Evolutionary conservation across 768 basidiomycete genomes (phyloP), one percentile per base, ranked within the genome.

Genomic region (Leccinum subtestaceum): DNA sequence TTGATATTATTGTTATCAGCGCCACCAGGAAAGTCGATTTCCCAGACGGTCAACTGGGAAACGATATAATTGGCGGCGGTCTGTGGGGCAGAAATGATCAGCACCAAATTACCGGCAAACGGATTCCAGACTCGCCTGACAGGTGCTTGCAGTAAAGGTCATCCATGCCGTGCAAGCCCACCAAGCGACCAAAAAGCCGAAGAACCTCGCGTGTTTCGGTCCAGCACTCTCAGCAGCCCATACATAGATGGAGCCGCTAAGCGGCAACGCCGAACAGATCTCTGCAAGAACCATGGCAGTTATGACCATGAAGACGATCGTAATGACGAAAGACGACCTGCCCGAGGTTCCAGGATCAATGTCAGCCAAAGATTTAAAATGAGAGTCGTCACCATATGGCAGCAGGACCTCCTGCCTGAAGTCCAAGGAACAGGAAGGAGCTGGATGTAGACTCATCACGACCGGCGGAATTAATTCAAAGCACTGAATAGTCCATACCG

Each of bases 161-260:
- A 93, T 93, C 94, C 94, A 96, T n/a, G 93, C 94, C 1, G 93
- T 94, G 58, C 87, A 88, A 13, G 91, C 80, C 93, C 93, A 96
- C 89, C 91, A 96, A 31, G 93, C 93, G 15, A 95, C 93, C 57
- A 93, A 72, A 75, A 95, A 93, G 1, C 92, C 93, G 63, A 93
- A 84, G 73, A 95, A 89, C 36, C 94, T 81, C 2, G 86, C 92
- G 66, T 91, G 87, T 64, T 91, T 92, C 5, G 87, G 87, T 2
- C 94, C 94, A 5, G 92, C 94, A 67, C 92, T 93, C 69, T 93
- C 93, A 17, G 93, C 93, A 0, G 93, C 91, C 94, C 94, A 96
- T 52, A 94, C 86, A 72, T 95, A 96, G 71, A 97, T 95, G 8
- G 93, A 95, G 3, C 94, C 94, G 57, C 89, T 91, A 52, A 94